Evolutionary conservation across 2,329 filamentous ascomycete species (phyloP).

Genomic region (Cytospora chrysosperma): DNA sequence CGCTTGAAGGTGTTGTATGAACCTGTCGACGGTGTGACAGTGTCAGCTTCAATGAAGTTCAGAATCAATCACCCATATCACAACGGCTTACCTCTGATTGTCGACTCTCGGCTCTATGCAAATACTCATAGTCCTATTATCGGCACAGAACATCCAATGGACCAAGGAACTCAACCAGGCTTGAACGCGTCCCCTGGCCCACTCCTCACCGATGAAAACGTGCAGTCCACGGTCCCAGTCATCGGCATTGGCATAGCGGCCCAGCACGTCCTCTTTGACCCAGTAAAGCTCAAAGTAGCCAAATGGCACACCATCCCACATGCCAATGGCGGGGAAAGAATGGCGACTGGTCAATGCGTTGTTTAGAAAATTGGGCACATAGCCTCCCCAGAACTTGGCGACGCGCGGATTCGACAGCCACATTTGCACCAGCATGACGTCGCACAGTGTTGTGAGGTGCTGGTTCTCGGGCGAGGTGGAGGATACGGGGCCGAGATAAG

Average conservation of each 20-base stretch:
- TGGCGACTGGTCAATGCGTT: constrained; percentile 65
- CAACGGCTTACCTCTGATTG: constrained; percentile 70
- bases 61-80: neutral
- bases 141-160: constrained; percentile 79
- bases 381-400: constrained; percentile 77
- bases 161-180: constrained; percentile 82
- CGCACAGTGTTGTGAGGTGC: constrained; percentile 47
- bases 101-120: constrained; percentile 89
- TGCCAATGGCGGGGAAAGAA: constrained; percentile 86
- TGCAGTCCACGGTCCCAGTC: constrained; percentile 91
- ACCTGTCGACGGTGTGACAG: constrained; percentile 42
- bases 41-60: neutral
- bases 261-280: constrained; percentile 88
- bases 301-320: constrained; percentile 94
- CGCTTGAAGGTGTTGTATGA: constrained; percentile 68
- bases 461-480: constrained; percentile 36
- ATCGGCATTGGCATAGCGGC: constrained; percentile 64
- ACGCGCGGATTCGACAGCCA: constrained; percentile 92
- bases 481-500: constrained; percentile 60
- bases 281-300: constrained; percentile 98
- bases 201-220: constrained; percentile 86
- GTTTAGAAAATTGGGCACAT: constrained; percentile 65
- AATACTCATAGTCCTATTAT: constrained; percentile 78
- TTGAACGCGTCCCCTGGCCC: constrained; percentile 78
- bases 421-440: constrained; percentile 65